These are phyloP conservation scores for Citrus unshiu DNA, from an alignment of 345 rosid genomes.

Conservation along the genomic window DNA sequence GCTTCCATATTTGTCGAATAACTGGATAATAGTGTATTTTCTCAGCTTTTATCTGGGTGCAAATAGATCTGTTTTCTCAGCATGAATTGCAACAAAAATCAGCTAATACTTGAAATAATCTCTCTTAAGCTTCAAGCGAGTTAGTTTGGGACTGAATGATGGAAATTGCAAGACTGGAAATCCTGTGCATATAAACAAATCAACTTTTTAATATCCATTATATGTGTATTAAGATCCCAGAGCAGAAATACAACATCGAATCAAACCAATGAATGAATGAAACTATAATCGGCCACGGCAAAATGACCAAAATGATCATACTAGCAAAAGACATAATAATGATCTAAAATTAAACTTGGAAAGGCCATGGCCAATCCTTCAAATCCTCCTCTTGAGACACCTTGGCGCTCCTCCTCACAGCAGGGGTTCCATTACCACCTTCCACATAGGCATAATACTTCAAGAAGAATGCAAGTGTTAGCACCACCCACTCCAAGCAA, in stretches of 20 bases:
- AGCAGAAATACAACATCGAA: background rate
- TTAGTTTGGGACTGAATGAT: too few species aligned
- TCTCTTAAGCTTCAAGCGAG: too few species aligned
- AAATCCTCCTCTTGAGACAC: conserved; percentile 73
- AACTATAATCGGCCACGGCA: conserved; percentile 4
- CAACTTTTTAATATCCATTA: background rate
- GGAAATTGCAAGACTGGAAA: background rate
- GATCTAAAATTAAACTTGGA: conserved; percentile 50
- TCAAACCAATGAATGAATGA: conserved; percentile 6
- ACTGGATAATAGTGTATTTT: too few species aligned
- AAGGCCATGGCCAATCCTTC: conserved; percentile 84
- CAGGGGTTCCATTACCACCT: conserved; percentile 28
- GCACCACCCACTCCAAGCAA: conserved; percentile 83
- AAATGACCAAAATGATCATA: background rate
- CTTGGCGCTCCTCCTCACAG: conserved; percentile 50
- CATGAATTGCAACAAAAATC: too few species aligned
- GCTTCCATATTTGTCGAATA: too few species aligned
- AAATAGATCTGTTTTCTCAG: too few species aligned
- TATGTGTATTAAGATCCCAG: background rate
- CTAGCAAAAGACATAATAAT: background rate
- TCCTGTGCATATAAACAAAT: background rate
- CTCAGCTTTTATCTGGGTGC: too few species aligned
- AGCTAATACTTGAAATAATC: too few species aligned
- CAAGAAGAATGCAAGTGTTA: conserved; percentile 85
- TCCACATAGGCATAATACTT: conserved; percentile 69